Evolutionary conservation across 1,139 yeast genomes (phyloP).

Genomic region (Pichia sp.): DNA sequence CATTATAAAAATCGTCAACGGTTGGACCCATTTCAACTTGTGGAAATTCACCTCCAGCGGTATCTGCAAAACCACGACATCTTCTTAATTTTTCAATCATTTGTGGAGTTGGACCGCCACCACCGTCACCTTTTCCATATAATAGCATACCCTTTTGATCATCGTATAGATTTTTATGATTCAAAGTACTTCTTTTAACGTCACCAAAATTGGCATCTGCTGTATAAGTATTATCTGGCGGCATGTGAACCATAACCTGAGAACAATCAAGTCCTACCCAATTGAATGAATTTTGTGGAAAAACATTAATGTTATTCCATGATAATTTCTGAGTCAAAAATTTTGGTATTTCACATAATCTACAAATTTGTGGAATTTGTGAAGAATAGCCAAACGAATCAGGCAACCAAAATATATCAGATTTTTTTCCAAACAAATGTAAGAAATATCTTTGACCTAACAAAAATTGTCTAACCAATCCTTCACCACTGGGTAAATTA

Average conservation of each 20-base stretch:
- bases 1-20: conserved; percentile 73
- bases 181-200: conserved; percentile 68
- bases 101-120: conserved; percentile 94
- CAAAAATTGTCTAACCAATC: conserved; percentile 79
- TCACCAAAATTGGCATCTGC: conserved; percentile 92
- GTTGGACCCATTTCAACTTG: conserved; percentile 70
- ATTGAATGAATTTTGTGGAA: conserved; percentile 86
- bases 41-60: conserved; percentile 72
- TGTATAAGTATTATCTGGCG: conserved; percentile 93
- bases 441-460: conserved; percentile 84
- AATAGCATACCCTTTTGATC: conserved; percentile 76
- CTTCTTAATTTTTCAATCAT: conserved; percentile 91
- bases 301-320: conserved; percentile 90
- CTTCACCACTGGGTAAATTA: conserved; percentile 88
- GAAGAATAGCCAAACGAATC: conserved; percentile 97
- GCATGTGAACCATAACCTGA: conserved; percentile 94
- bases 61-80: conserved; percentile 80
- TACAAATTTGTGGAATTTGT: conserved; percentile 90
- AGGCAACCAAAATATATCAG: conserved; percentile 86
- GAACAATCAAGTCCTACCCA: conserved; percentile 95
- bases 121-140: conserved; percentile 96
- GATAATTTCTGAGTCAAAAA: conserved; percentile 90
- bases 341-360: conserved; percentile 72
- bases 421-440: conserved; percentile 68
- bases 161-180: conserved; percentile 76